These are phyloP conservation scores for Backusella circina DNA, from an alignment of 192 early-diverging fungal genomes.

Conservation along the genomic window DNA sequence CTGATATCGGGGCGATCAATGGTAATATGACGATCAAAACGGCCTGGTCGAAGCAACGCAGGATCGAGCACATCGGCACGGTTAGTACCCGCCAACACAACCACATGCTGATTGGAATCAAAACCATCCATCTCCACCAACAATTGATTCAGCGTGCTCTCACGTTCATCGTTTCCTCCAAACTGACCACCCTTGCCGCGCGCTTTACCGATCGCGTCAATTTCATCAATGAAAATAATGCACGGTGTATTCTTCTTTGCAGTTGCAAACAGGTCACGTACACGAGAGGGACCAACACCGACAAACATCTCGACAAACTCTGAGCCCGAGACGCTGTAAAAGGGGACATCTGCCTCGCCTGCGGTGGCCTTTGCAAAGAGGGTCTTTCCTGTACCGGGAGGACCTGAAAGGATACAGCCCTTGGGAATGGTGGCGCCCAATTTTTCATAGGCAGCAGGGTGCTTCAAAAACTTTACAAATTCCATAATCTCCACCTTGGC, in stretches of 20 bases:
- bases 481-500: constrained; percentile 99
- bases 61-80: constrained; percentile 96
- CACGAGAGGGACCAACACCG: constrained; percentile 91
- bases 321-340: constrained; percentile 95
- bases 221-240: constrained; percentile 99
- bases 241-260: constrained; percentile 97
- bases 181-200: constrained; percentile 79
- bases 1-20: constrained; percentile 97
- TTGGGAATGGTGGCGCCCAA: constrained; percentile 99
- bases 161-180: constrained; percentile 97
- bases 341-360: constrained; percentile 97
- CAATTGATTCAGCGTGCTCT: constrained; percentile 95
- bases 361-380: constrained; percentile 98
- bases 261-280: constrained; percentile 94
- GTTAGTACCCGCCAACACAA: constrained; percentile 97
- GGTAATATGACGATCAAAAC: constrained; percentile 97
- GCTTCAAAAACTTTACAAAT: constrained; percentile 99
- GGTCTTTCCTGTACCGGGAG: constrained; percentile 97
- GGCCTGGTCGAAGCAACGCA: constrained; percentile 93
- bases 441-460: constrained; percentile 84
- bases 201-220: constrained; percentile 99
- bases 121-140: constrained; percentile 99
- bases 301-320: constrained; percentile 99
- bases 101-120: constrained; percentile 79
- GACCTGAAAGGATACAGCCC: constrained; percentile 91